Base-by-base conservation (phyloP, 345 rosid genomes). In the Clarkia xantiana region DNA sequence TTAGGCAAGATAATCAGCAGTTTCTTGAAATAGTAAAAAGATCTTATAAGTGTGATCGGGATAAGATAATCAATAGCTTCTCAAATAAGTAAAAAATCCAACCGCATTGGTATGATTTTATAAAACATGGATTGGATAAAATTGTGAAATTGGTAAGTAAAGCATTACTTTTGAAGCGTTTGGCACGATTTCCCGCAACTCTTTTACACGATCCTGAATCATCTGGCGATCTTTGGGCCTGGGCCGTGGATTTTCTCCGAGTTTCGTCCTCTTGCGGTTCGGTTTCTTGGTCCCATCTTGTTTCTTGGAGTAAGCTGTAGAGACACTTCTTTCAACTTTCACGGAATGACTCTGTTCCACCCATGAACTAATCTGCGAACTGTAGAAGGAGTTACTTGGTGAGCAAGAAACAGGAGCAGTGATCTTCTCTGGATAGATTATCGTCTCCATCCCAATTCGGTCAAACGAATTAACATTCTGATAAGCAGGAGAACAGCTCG, bases 161-260 rank as follows among this genome's bases (percentile, higher is more conserved):
- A 40, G 25, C 17, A 65, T 67, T 91, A 91, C 98, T 56, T 91
- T 91, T 40, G 94, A 80, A 16, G 94, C 94, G 54, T 80, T 86
- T 12, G 98, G 98, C 50, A 91, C 89, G 57, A 91, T 84, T 74
- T 91, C 98, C 17, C 96, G 80, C 78, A 91, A 56, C 73, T 91
- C 98, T 69, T 91, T 91, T 39, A 91, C 93, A 43, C 96, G 90
- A 67, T 91, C 98, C 73, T 91, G 98, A 51, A 91, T 91, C 96
- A 91, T 81, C 56, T 91, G 98, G 9, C 98, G 90, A 72, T 91
- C 98, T 71, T 86, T 91, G 17, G 98, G 98, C 76, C 96, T 81
- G 36, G 96, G 95, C 60, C 93, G 71, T 25, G 95, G 87, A 42
- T 77, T 91, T 75, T 84, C 96, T 55, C 98, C 98, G 18, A 84